Evolutionary conservation across 1,139 yeast genomes (phyloP), one percentile per base, ranked within the genome.

Genomic region (Yamadazyma diospyri): DNA sequence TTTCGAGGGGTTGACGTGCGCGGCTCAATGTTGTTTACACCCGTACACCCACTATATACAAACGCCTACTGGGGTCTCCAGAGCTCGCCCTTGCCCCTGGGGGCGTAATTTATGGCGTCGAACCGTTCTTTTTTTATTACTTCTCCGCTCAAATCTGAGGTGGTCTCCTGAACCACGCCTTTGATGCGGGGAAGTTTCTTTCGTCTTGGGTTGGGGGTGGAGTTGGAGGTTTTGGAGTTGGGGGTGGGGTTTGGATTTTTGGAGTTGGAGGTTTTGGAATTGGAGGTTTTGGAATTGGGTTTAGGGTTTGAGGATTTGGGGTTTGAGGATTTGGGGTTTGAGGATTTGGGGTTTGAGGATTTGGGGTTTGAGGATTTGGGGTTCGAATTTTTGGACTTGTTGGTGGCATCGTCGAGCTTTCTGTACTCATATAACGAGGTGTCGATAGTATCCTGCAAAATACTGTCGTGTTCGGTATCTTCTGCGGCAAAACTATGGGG

Each of bases 41-140:
- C n/a, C n/a, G n/a, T n/a, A n/a, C n/a, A n/a, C n/a, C n/a, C n/a
- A n/a, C n/a, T n/a, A n/a, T n/a, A n/a, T n/a, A n/a, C n/a, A n/a
- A n/a, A n/a, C n/a, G n/a, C n/a, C n/a, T n/a, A 11, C 25, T 25
- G 26, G 16, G 79, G 78, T 24, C 51, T 60, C 81, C 81, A 75
- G 32, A 75, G 56, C 34, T 68, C 53, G 2, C 81, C 81, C 7
- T 47, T 40, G 4, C 76, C 77, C 50, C 82, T 63, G 21, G 79
- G 76, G 2, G 79, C 81, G 55, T 61, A 76, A 33, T 67, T 68
- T 27, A 72, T 69, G 4, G 63, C 57, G 32, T 64, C 64, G 43
- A 63, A 72, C 16, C 59, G 59, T 43, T 73, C 78, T 29, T 56
- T 56, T 31, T 55, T 61, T 13, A 66, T 61, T 6, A 36, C 21